These are phyloP conservation scores for Talaromyces sp. DNA, from an alignment of 2,329 filamentous ascomycete species.

Conservation along the genomic window DNA sequence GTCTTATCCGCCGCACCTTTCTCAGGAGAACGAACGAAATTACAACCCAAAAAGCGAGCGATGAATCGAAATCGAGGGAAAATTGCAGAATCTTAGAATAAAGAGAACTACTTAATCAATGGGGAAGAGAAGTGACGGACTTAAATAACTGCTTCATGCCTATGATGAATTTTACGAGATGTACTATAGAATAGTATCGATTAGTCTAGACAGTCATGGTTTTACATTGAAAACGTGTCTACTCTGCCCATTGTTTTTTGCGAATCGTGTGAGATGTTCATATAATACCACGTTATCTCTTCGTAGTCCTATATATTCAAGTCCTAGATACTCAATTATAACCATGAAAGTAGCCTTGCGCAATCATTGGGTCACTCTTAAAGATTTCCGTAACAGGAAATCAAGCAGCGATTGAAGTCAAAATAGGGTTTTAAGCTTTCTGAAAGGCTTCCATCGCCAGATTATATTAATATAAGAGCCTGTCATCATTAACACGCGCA, in stretches of 20 bases:
- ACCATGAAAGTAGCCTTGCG: background rate
- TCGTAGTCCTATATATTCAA: background rate
- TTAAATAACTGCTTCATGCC: background rate
- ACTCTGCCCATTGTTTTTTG: no score
- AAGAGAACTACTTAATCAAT: background rate
- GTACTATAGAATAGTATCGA: background rate
- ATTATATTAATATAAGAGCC: constrained; percentile 2
- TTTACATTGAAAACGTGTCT: background rate
- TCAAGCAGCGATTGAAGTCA: constrained; percentile 37
- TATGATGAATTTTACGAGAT: background rate
- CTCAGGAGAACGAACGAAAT: background rate
- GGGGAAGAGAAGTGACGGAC: background rate
- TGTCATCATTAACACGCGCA: background rate
- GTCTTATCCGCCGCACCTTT: background rate
- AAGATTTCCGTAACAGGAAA: constrained; percentile 33
- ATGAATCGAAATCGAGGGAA: background rate
- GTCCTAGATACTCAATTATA: no score
- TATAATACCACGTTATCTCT: background rate
- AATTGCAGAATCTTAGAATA: background rate
- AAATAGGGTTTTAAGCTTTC: constrained; percentile 38
- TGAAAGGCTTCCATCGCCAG: background rate
- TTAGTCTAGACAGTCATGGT: constrained; percentile 5
- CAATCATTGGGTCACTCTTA: background rate
- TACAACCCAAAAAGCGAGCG: background rate
- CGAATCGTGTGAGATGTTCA: no score